These are phyloP conservation scores for Venturia pyrina DNA, from an alignment of 2,329 filamentous ascomycete species.

Conservation along the genomic window DNA sequence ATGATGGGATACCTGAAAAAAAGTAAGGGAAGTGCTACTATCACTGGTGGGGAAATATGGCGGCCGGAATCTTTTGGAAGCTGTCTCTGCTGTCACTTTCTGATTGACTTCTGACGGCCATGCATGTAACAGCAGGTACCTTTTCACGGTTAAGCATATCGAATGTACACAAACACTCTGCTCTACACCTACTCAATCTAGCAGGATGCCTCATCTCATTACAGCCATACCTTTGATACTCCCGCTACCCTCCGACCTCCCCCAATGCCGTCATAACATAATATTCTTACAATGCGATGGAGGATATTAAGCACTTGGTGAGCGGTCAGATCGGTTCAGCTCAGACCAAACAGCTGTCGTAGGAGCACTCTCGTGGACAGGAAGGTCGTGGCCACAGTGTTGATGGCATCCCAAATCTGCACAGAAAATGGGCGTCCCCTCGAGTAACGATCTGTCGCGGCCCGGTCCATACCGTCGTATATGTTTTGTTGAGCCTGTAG, in stretches of 20 bases:
- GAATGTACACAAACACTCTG: background rate
- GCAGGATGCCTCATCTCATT: background rate
- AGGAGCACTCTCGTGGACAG: no score
- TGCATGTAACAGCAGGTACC: background rate
- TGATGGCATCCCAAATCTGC: no score
- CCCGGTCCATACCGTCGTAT: no score
- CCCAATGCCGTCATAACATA: background rate
- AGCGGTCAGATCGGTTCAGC: no score
- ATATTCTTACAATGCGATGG: background rate
- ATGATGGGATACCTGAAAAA: background rate
- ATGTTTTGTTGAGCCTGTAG: no score
- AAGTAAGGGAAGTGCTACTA: background rate
- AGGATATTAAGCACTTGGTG: no score
- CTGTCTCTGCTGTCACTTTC: background rate
- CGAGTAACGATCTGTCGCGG: no score
- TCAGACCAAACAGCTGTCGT: no score
- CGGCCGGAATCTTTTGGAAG: background rate
- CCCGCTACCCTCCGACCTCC: background rate
- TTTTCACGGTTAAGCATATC: background rate
- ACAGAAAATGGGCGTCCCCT: no score
- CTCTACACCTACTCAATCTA: background rate
- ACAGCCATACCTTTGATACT: background rate
- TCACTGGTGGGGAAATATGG: background rate
- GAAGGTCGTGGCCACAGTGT: no score
- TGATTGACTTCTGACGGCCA: background rate